Evolutionary conservation across 75 land plant genomes (phyloP).

Genomic region (Pinus tabuliformis): DNA sequence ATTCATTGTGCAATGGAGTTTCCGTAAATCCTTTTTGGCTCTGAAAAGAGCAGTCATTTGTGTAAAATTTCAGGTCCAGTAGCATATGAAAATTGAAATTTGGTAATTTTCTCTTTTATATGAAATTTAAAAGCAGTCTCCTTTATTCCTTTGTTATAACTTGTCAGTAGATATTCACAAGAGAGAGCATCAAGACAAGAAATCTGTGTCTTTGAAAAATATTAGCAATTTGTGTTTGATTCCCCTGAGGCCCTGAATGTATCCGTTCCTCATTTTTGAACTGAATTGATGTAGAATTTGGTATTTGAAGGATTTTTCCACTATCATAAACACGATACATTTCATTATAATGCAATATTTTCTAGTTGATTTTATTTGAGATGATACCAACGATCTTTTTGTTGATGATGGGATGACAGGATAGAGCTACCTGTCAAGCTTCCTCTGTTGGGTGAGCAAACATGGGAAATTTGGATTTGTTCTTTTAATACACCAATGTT

Average conservation of each 20-base stretch:
- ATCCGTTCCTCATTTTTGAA: background rate
- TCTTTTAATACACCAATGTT: slow-evolving; percentile 97
- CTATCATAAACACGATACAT: background rate
- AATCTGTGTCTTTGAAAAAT: background rate
- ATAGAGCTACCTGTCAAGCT: slow-evolving; percentile 88
- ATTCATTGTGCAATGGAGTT: background rate
- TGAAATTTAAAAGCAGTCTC: background rate
- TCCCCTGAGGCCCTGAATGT: background rate
- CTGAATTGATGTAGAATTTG: background rate
- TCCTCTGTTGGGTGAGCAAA: slow-evolving; percentile 81
- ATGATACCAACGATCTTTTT: background rate
- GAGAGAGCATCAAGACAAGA: no score
- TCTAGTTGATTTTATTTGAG: background rate
- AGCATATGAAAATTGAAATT: background rate
- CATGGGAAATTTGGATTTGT: slow-evolving; percentile 96
- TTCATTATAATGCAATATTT: background rate
- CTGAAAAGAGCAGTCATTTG: background rate
- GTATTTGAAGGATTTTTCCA: background rate
- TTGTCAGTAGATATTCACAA: no score
- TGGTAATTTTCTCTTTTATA: background rate
- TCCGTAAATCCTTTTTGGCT: background rate
- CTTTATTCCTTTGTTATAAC: background rate
- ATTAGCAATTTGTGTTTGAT: background rate
- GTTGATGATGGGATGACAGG: slow-evolving; percentile 32
- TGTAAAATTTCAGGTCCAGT: background rate